phyloP scores from a whole-genome alignment of 2,329 filamentous ascomycete species.

The Xylaria sp. region DNA sequence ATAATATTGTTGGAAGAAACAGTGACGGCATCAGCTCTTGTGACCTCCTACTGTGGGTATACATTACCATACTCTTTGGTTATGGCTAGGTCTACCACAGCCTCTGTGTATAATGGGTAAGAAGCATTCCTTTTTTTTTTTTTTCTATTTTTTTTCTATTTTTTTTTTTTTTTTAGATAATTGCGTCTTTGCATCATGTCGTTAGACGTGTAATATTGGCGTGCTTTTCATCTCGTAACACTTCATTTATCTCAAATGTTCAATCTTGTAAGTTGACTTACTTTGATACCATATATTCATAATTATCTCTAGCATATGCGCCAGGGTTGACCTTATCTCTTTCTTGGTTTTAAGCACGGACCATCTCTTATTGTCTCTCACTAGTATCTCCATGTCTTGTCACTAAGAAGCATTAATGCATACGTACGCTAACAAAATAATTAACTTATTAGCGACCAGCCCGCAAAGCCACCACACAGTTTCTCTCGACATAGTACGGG shows the following conservation, averaged over 20 bases:
- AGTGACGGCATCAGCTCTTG: not conserved
- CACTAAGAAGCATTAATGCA: not conserved
- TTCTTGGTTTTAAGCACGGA: not conserved
- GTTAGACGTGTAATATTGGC: not conserved
- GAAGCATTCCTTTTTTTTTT: not conserved
- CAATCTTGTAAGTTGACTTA: not conserved
- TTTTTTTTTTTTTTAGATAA: not conserved
- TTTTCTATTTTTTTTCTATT: too few species aligned
- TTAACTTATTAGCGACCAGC: not conserved
- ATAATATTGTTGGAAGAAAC: too few species aligned
- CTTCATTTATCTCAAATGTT: not conserved
- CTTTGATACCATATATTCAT: not conserved
- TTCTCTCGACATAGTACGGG: not conserved
- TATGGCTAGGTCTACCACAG: not conserved
- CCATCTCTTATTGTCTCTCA: too few species aligned
- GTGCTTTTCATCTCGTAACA: not conserved
- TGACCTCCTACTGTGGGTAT: not conserved
- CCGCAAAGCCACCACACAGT: conserved; percentile 3
- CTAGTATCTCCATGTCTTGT: not conserved
- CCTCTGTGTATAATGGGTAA: not conserved
- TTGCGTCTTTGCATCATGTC: not conserved
- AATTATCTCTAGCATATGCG: not conserved
- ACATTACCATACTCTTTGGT: not conserved
- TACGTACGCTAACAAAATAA: not conserved
- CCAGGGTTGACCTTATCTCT: not conserved